phyloP scores from a whole-genome alignment of 208 protist genomes.

The Wallacemonas sp. region DNA sequence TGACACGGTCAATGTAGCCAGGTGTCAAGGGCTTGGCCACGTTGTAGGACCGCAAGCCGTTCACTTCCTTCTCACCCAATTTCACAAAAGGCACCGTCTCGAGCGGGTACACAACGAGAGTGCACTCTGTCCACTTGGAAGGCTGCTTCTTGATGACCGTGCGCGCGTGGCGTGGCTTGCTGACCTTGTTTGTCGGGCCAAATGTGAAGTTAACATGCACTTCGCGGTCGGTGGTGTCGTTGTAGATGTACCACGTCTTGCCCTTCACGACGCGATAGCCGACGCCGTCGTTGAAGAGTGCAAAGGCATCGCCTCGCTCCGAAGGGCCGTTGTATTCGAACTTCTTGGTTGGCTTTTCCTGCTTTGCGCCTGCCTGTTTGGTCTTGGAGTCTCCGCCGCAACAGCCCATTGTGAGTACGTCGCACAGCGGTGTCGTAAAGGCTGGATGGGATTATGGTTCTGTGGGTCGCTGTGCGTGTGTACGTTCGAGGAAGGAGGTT shows the following conservation, averaged over 20 bases:
- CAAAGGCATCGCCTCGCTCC: constrained; percentile 26
- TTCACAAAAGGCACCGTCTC: constrained; percentile 42
- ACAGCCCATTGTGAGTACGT: constrained; percentile 33
- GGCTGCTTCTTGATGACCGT: constrained; percentile 20
- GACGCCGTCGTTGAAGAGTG: constrained; percentile 46
- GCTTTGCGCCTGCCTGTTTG: constrained; percentile 13
- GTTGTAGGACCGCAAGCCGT: constrained; percentile 22
- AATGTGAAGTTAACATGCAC: constrained; percentile 63
- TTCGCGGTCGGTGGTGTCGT: constrained; percentile 65
- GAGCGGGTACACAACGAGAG: constrained; percentile 47
- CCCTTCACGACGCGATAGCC: constrained; percentile 52
- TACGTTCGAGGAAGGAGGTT: too few relatives aligned
- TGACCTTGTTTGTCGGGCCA: constrained; percentile 9
- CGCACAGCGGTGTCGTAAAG: too few relatives aligned
- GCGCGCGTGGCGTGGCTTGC: constrained; percentile 25
- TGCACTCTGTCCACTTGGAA: constrained; percentile 20
- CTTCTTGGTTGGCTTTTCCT: constrained; percentile 20
- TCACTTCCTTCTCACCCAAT: constrained; percentile 26
- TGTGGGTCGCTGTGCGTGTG: too few relatives aligned
- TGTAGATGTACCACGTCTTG: constrained; percentile 62
- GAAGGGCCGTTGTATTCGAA: constrained; percentile 26
- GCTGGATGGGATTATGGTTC: too few relatives aligned
- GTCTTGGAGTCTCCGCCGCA: constrained; percentile 19
- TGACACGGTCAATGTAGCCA: constrained; percentile 27
- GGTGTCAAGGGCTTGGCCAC: constrained; percentile 15